These are phyloP conservation scores for Beauveria medogensis DNA, from an alignment of 2,329 filamentous ascomycete species.

Conservation along the genomic window DNA sequence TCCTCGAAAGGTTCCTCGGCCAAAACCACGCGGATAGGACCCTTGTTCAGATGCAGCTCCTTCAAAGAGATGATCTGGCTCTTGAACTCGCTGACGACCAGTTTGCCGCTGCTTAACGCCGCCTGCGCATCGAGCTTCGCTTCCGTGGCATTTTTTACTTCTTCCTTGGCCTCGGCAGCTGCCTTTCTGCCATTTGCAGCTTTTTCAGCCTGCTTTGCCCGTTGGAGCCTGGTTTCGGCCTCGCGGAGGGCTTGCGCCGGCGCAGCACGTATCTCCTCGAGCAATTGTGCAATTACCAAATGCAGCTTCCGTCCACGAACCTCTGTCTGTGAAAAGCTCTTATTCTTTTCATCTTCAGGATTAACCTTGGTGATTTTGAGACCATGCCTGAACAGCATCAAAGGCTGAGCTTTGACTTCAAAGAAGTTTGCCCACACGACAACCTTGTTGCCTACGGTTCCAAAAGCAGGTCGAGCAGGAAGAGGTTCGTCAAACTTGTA, in stretches of 20 bases:
- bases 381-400: conserved; percentile 37
- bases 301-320: conserved; percentile 37
- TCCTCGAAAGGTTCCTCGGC: conserved; percentile 21
- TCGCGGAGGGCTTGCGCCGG: background rate
- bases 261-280: conserved; percentile 27
- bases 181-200: background rate
- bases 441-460: conserved; percentile 33
- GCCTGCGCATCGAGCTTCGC: background rate
- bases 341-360: conserved; percentile 12
- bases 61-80: conserved; percentile 34
- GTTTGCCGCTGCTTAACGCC: conserved; percentile 11
- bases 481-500: conserved; percentile 23
- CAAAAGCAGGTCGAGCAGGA: conserved; percentile 42
- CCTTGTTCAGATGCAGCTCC: conserved; percentile 27
- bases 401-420: conserved; percentile 29
- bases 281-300: conserved; percentile 30
- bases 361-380: conserved; percentile 27
- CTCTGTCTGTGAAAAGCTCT: conserved; percentile 17
- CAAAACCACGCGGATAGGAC: conserved; percentile 28
- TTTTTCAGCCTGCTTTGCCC: background rate
- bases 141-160: background rate
- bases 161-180: background rate
- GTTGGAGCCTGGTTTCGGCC: background rate
- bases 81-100: conserved; percentile 43
- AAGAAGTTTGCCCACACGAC: conserved; percentile 50